Conservation (phyloP, 2,329 filamentous ascomycete species). For the Cladosporium sp. region DNA sequence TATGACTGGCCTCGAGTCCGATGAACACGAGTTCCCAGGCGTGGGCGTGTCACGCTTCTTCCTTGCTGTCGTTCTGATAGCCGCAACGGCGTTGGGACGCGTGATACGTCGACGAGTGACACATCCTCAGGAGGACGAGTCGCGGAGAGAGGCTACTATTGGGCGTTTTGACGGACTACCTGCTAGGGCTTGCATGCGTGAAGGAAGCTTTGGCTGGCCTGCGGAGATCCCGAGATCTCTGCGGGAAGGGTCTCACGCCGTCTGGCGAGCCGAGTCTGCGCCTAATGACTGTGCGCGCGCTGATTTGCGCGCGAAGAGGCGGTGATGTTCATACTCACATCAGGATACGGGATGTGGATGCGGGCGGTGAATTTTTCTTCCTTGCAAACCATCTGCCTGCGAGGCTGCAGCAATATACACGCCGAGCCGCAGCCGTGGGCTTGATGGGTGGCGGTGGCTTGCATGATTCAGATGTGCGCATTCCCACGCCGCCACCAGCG, state of each 20-base stretch:
- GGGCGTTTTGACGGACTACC: background rate
- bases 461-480: constrained; percentile 5
- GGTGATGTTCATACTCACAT: constrained; percentile 1
- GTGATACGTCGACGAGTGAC: background rate
- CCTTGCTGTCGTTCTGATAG: background rate
- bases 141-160: background rate
- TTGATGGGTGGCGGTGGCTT: background rate
- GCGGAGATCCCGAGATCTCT: no score
- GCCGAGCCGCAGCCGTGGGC: background rate
- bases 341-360: constrained; percentile 8
- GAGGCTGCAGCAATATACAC: background rate
- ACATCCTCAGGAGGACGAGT: constrained; percentile 8
- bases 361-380: constrained; percentile 1
- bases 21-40: background rate
- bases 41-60: background rate
- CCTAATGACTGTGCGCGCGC: background rate
- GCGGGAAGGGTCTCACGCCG: background rate
- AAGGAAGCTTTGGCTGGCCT: no score
- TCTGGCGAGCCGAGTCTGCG: background rate
- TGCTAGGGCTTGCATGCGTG: background rate
- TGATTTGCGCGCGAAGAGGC: constrained; percentile 1
- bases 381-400: background rate
- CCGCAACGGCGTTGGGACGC: constrained; percentile 4
- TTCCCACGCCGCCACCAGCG: background rate
- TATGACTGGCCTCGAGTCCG: background rate